Conservation (phyloP, 257 asterid species). For the Cordia subcordata region DNA sequence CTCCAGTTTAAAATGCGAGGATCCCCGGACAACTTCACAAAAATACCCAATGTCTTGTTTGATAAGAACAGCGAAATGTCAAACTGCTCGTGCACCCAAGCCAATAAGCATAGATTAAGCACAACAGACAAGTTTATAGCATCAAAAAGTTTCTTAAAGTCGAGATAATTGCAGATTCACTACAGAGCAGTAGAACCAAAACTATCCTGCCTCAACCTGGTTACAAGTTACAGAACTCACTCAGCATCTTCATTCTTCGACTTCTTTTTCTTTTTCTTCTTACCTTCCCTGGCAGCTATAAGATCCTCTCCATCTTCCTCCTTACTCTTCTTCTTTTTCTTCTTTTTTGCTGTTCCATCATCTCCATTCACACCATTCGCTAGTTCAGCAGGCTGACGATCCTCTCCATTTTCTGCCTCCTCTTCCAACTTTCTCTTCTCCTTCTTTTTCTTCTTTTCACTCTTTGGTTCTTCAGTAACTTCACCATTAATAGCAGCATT, state of each 20-base stretch:
- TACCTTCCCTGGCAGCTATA: conserved; percentile 33
- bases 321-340: conserved; percentile 64
- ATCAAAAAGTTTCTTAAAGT: too few relatives aligned
- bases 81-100: too few relatives aligned
- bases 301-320: conserved; percentile 32
- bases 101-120: too few relatives aligned
- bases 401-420: conserved; percentile 21
- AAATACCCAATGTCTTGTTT: too few relatives aligned
- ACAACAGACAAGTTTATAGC: too few relatives aligned
- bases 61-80: too few relatives aligned
- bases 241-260: conserved; percentile 34
- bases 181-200: too few relatives aligned
- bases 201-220: background rate
- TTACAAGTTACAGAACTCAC: background rate
- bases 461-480: conserved; percentile 53
- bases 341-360: conserved; percentile 41
- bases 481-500: conserved; percentile 37
- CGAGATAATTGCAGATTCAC: too few relatives aligned
- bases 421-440: conserved; percentile 57
- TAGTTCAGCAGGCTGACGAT: conserved; percentile 11
- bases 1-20: too few relatives aligned
- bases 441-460: conserved; percentile 71
- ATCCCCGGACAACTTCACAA: too few relatives aligned
- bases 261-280: conserved; percentile 63
- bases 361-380: conserved; percentile 38